Evolutionary conservation across 2,329 filamentous ascomycete genomes (phyloP).

Genomic region (Phyllosticta paracitricarpa): DNA sequence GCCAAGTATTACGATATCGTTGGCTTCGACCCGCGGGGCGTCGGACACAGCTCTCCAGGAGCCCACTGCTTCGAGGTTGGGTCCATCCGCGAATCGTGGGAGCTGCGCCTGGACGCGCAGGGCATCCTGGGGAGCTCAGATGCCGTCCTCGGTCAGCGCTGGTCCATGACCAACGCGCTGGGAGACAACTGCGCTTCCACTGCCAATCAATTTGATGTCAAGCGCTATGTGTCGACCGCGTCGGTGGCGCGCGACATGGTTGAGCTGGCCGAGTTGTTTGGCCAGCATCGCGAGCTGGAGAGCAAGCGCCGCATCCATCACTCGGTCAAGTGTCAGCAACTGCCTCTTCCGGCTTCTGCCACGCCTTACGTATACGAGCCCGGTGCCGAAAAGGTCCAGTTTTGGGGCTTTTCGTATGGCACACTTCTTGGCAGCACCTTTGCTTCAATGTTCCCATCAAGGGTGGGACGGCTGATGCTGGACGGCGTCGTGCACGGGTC

Average conservation of each 20-base stretch:
- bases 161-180: conserved; percentile 31
- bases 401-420: conserved; percentile 41
- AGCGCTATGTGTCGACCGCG: conserved; percentile 36
- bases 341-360: too few relatives aligned
- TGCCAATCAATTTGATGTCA: conserved; percentile 26
- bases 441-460: conserved; percentile 28
- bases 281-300: conserved; percentile 24
- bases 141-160: conserved; percentile 31
- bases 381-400: conserved; percentile 30
- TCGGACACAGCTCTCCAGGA: conserved; percentile 26
- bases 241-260: conserved; percentile 42
- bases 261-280: conserved; percentile 36
- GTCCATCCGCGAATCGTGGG: conserved; percentile 26
- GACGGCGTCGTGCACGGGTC: conserved; percentile 38
- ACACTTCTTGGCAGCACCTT: conserved; percentile 32
- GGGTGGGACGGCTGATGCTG: conserved; percentile 27
- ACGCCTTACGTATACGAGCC: conserved; percentile 12
- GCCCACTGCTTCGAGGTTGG: conserved; percentile 26
- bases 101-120: conserved; percentile 25
- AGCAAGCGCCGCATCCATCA: conserved; percentile 7
- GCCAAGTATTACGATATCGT: conserved; percentile 34
- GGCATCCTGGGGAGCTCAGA: conserved; percentile 33
- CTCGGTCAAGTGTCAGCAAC: background rate
- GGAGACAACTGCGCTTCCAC: conserved; percentile 21
- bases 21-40: conserved; percentile 36